Base-by-base conservation (phyloP, 2,329 filamentous ascomycete genomes). In the Lecanicillium sp. region DNA sequence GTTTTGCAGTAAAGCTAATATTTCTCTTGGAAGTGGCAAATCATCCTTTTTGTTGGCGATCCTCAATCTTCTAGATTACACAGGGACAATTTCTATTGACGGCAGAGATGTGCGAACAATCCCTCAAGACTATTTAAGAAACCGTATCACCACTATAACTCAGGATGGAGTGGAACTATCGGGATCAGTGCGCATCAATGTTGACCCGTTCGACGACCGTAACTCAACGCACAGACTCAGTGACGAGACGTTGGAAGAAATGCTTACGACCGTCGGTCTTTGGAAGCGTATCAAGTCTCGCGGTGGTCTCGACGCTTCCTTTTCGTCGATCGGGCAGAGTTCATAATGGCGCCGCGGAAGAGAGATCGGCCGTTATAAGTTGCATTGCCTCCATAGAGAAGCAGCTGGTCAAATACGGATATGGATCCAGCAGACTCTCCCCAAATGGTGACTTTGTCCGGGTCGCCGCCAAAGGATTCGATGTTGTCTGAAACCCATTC, bases 401-500 rank as follows among this genome's bases (percentile, higher is more conserved):
- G 64, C 74, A 87, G 86, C 48, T 90, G 85, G 50, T 88, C 76
- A 35, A 83, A 72, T 2, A 85, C 82, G 0, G 82, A 87, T 45
- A 89, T 86, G 12, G 77, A 64, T 1, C 81, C 80, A 0, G 81
- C 80, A 3, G 73, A 79, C 53, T 89, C 79, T 19, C 85, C 85
- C 80, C 80, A 87, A 43, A 90, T 80, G 0, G 83, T 89, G 5
- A 89, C 83, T 55, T 83, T 83, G n/a, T 68, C 65, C 0, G 83
- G 80, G 53, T 90, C 84, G 11, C 86, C 86, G 9, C 86, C 86
- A 52, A 92, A 94, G 0, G 75, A 68, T 1, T 64, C 77, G 41
- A 90, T 86, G 47, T 89, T 86, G 49, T 86, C 82, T 7, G 81
- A 77, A 1, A 85, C 74, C 85, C 85, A 90, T 53, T 88, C 62